Percentiles rank a stretch among this genome's conserved stretches.
These are phyloP conservation scores for Aspergillus tubingensis DNA, from an alignment of 2,329 filamentous ascomycete genomes.

Conservation along the genomic window DNA sequence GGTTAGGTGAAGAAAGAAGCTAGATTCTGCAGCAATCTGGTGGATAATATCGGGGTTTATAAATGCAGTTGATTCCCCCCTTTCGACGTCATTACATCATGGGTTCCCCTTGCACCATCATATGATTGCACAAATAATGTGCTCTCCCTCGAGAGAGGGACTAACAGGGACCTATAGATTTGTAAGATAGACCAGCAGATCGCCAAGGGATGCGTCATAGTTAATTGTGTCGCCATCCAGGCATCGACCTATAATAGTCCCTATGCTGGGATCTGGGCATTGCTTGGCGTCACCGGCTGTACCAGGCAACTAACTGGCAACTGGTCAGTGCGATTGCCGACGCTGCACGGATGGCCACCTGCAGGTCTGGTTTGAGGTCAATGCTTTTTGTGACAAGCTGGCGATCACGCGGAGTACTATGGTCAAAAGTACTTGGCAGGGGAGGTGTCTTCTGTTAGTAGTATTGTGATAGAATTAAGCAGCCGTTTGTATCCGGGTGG, in stretches of 20 bases:
- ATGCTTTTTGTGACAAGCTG: neutral
- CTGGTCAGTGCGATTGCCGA: neutral
- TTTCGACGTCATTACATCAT: slow-evolving; percentile 6
- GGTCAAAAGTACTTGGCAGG: neutral
- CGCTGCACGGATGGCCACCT: neutral
- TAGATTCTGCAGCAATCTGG: neutral
- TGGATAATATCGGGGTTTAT: neutral
- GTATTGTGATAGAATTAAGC: neutral
- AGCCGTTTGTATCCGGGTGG: neutral
- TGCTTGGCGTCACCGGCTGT: neutral
- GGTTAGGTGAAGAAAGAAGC: neutral
- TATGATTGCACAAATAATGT: neutral
- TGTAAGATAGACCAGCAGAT: neutral
- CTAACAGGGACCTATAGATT: neutral
- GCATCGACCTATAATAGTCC: neutral
- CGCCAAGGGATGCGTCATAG: neutral
- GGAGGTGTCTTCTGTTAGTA: neutral
- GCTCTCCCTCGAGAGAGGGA: neutral
- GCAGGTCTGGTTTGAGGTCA: neutral
- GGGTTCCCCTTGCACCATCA: neutral
- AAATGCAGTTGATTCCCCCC: neutral
- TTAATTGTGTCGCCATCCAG: neutral
- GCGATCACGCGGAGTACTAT: neutral
- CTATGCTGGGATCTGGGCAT: neutral
- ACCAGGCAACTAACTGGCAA: neutral